Evolutionary conservation across 2,329 filamentous ascomycete species (phyloP).

Genomic region (Pseudocercospora fijiensis): DNA sequence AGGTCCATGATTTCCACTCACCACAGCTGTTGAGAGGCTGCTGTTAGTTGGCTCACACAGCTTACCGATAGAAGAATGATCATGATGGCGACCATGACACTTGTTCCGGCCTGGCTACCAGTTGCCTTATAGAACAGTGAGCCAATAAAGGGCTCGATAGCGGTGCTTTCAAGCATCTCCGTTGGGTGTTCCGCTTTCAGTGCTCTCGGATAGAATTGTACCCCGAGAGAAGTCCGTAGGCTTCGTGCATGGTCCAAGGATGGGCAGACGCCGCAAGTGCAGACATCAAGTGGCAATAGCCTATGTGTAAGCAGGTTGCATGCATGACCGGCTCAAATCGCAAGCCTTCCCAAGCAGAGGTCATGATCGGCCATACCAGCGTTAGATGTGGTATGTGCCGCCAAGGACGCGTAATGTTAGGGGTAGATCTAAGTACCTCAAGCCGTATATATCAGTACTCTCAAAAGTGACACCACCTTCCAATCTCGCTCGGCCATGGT

Average conservation of each 20-base stretch:
- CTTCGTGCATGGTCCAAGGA: too few relatives aligned
- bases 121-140: conserved; percentile 38
- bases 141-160: conserved; percentile 27
- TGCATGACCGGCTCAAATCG: neutral
- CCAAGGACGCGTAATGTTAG: neutral
- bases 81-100: conserved; percentile 34
- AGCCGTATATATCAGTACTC: neutral
- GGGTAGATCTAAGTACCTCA: neutral
- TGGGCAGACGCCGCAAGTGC: too few relatives aligned
- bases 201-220: too few relatives aligned
- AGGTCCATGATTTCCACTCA: neutral
- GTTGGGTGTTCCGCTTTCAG: neutral
- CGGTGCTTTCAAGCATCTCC: neutral
- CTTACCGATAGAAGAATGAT: conserved; percentile 33
- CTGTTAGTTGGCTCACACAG: conserved; percentile 40
- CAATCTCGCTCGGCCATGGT: neutral
- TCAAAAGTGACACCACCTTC: neutral
- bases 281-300: too few relatives aligned
- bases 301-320: neutral
- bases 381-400: neutral
- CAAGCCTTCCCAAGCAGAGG: neutral
- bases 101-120: conserved; percentile 34
- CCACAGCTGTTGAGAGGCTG: conserved; percentile 37
- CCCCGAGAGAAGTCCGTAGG: too few relatives aligned
- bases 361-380: neutral